These are phyloP conservation scores for Mycena leptocephala DNA, from an alignment of 768 basidiomycete genomes.

Conservation along the genomic window DNA sequence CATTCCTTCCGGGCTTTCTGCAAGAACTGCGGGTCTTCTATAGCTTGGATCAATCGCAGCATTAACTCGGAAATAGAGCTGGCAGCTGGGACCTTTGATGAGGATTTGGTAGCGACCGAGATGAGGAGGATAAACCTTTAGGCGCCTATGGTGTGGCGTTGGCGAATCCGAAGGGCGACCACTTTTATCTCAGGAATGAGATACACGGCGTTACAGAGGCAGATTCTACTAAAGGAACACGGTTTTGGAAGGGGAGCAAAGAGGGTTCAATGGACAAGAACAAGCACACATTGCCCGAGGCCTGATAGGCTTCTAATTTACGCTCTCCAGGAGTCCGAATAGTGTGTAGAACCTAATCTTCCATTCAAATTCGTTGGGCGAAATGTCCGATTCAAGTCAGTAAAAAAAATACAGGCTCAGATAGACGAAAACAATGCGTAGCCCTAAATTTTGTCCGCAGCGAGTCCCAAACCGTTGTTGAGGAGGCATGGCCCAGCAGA, in stretches of 20 bases:
- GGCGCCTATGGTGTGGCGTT: conserved; percentile 13
- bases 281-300: not conserved
- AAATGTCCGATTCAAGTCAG: too few species aligned
- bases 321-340: too few species aligned
- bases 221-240: not conserved
- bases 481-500: too few species aligned
- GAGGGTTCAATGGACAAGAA: conserved; percentile 3
- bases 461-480: too few species aligned
- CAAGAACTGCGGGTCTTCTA: conserved; percentile 24
- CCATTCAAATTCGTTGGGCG: too few species aligned
- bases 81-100: conserved; percentile 14
- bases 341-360: too few species aligned
- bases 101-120: conserved; percentile 21
- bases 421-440: too few species aligned
- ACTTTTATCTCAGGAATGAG: conserved; percentile 24
- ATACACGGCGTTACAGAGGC: conserved; percentile 17
- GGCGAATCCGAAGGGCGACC: conserved; percentile 13
- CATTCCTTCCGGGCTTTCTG: conserved; percentile 13
- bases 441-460: too few species aligned
- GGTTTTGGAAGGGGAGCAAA: conserved; percentile 21
- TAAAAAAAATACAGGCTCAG: too few species aligned
- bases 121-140: conserved; percentile 1
- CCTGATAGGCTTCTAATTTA: too few species aligned
- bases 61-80: conserved; percentile 7
- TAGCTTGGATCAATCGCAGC: conserved; percentile 15